Conservation (phyloP, 2,329 filamentous ascomycete species). For the Fusarium chaquense region DNA sequence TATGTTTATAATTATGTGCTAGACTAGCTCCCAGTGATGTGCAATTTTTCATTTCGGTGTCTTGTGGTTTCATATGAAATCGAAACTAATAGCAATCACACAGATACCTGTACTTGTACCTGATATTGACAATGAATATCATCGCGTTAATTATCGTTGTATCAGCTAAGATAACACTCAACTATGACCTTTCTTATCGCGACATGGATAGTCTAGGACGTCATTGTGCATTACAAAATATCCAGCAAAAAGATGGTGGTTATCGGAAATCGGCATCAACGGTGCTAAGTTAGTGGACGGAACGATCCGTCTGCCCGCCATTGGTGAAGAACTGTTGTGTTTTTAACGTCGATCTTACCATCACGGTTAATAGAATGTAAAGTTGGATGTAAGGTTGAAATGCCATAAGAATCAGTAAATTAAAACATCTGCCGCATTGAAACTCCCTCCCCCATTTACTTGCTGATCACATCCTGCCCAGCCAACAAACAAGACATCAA, state of each 20-base stretch:
- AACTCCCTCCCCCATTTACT: no score
- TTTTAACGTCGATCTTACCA: no score
- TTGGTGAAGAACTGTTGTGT: no score
- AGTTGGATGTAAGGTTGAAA: no score
- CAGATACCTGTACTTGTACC: fast-evolving
- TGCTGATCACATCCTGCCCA: no score
- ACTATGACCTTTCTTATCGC: no score
- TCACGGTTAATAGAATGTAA: no score
- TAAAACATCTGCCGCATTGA: no score
- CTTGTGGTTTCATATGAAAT: fast-evolving
- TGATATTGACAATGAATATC: neutral
- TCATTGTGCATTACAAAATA: neutral
- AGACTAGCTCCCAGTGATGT: neutral
- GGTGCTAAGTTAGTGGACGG: neutral
- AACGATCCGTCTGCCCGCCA: neutral
- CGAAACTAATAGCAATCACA: neutral
- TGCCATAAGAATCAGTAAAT: no score
- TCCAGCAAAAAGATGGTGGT: neutral
- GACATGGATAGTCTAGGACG: neutral
- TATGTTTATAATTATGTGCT: no score
- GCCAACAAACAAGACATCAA: neutral
- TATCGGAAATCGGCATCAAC: neutral
- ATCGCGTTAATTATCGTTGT: fast-evolving
- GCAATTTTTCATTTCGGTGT: fast-evolving
- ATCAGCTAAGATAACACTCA: no score